These are phyloP conservation scores for Boletus tylopilopsis DNA, from an alignment of 768 basidiomycete genomes.

Conservation along the genomic window DNA sequence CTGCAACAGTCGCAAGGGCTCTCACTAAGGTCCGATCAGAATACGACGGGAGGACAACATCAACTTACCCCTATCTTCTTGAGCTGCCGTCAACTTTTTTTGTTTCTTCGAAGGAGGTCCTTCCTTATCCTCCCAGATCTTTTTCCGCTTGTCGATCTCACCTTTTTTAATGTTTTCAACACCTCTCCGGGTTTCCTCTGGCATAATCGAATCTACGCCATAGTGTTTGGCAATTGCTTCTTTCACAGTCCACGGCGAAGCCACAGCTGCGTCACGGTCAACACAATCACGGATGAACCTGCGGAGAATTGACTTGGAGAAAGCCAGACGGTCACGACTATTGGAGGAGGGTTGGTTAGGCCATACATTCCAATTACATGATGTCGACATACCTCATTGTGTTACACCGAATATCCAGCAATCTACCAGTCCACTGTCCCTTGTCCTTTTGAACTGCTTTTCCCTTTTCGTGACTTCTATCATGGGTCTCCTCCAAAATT, in stretches of 20 bases:
- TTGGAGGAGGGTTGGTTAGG: constrained; percentile 1
- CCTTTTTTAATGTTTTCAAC: constrained; percentile 80
- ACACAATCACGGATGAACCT: constrained; percentile 96
- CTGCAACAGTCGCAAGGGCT: constrained; percentile 38
- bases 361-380: not conserved
- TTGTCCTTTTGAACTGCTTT: constrained; percentile 55
- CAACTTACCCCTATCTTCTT: constrained; percentile 67
- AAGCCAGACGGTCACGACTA: constrained; percentile 92
- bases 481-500: constrained; percentile 73
- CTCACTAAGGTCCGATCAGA: constrained; percentile 22
- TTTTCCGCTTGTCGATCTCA: constrained; percentile 91
- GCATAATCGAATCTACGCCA: constrained; percentile 82
- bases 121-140: constrained; percentile 86
- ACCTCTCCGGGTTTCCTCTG: constrained; percentile 74
- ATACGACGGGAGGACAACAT: constrained; percentile 4
- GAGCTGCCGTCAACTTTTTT: constrained; percentile 69
- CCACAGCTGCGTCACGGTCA: constrained; percentile 86
- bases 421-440: constrained; percentile 65
- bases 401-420: constrained; percentile 78
- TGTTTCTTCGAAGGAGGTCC: constrained; percentile 78
- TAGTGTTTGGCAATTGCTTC: constrained; percentile 77
- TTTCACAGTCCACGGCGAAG: constrained; percentile 96
- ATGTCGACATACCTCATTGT: constrained; percentile 67
- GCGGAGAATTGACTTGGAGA: constrained; percentile 95
- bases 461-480: constrained; percentile 60